Conservation (phyloP, 2,329 filamentous ascomycete species). For the Ascochyta fabae region DNA sequence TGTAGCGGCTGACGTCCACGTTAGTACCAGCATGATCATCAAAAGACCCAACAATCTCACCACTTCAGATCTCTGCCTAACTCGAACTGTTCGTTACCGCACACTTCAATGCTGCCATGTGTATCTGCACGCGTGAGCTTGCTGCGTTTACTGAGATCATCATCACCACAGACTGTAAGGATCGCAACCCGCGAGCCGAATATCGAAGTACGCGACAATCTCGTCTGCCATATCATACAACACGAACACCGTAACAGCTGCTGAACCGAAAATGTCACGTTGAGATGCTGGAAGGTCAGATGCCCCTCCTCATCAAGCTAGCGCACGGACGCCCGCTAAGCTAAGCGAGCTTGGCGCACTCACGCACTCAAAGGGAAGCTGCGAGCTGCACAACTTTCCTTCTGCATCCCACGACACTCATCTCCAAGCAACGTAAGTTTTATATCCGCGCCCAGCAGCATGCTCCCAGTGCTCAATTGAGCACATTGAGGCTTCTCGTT, state of each 20-base stretch:
- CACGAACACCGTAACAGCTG: background rate
- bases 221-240: slow-evolving; percentile 33
- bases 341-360: slow-evolving; percentile 1
- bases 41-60: slow-evolving; percentile 27
- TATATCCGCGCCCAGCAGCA: slow-evolving; percentile 6
- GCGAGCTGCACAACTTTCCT: slow-evolving; percentile 30
- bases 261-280: background rate
- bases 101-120: slow-evolving; percentile 37
- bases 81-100: slow-evolving; percentile 45
- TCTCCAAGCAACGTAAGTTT: slow-evolving; percentile 53
- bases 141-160: background rate
- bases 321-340: slow-evolving; percentile 9
- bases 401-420: slow-evolving; percentile 51
- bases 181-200: slow-evolving; percentile 24
- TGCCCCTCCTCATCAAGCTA: slow-evolving; percentile 1
- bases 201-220: slow-evolving; percentile 37
- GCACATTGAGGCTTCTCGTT: slow-evolving; percentile 13
- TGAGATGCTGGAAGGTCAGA: slow-evolving; percentile 1
- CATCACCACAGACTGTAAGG: slow-evolving; percentile 23
- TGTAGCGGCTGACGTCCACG: slow-evolving; percentile 31
- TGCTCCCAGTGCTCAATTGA: slow-evolving; percentile 34
- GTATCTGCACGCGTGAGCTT: slow-evolving; percentile 35
- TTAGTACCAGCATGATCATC: background rate
- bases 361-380: slow-evolving; percentile 22
- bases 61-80: slow-evolving; percentile 44